Evolutionary conservation across 2,329 filamentous ascomycete genomes (phyloP).

Genomic region (Aureobasidium sp.): DNA sequence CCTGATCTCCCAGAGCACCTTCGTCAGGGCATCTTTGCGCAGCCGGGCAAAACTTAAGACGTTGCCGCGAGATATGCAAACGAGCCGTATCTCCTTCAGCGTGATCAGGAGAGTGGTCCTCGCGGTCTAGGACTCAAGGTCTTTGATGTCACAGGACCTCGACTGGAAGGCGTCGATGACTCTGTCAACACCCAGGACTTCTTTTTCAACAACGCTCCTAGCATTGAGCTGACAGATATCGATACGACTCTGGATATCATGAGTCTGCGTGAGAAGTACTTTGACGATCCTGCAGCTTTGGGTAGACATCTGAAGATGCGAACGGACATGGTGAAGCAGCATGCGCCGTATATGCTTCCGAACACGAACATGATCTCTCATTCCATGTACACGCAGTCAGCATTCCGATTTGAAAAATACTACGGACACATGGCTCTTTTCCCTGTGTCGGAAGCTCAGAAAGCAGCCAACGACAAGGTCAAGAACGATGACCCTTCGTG

Average conservation of each 20-base stretch:
- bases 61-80: conserved; percentile 19
- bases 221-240: conserved; percentile 25
- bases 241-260: conserved; percentile 28
- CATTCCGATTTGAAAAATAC: conserved; percentile 24
- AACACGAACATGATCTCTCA: conserved; percentile 32
- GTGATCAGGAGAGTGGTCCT: conserved; percentile 18
- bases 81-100: conserved; percentile 19
- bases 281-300: conserved; percentile 20
- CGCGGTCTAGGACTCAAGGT: conserved; percentile 19
- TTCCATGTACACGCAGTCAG: conserved; percentile 25
- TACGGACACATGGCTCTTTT: conserved; percentile 25
- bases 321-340: conserved; percentile 24
- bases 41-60: conserved; percentile 16
- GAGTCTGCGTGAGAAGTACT: conserved; percentile 23
- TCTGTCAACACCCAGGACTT: conserved; percentile 23
- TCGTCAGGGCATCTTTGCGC: conserved; percentile 15
- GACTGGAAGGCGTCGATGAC: conserved; percentile 14
- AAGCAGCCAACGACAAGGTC: conserved; percentile 17
- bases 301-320: conserved; percentile 21
- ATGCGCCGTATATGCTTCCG: conserved; percentile 22
- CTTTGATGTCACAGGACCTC: conserved; percentile 16
- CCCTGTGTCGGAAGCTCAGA: conserved; percentile 20
- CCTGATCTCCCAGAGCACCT: conserved; percentile 19
- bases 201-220: conserved; percentile 27
- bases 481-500: conserved; percentile 19